These are phyloP conservation scores for Lactarius indigo DNA, from an alignment of 768 basidiomycete genomes.

Conservation along the genomic window DNA sequence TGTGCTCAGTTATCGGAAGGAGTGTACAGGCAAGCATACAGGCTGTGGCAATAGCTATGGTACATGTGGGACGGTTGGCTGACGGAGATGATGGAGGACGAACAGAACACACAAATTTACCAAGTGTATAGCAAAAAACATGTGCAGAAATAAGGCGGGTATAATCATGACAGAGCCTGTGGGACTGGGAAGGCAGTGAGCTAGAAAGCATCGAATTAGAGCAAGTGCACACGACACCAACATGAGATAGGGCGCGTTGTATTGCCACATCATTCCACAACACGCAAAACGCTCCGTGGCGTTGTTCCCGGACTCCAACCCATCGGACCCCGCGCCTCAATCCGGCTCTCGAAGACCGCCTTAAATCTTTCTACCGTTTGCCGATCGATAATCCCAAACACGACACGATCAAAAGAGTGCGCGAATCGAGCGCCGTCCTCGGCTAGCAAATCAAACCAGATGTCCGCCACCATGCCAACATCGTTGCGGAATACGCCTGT, in stretches of 20 bases:
- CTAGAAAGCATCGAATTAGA: background rate
- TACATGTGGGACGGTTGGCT: background rate
- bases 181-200: background rate
- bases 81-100: background rate
- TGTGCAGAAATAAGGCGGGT: background rate
- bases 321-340: background rate
- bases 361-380: conserved; percentile 45
- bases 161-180: background rate
- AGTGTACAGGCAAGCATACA: background rate
- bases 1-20: background rate
- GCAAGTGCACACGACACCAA: background rate
- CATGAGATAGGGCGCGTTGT: conserved; percentile 38
- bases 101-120: background rate
- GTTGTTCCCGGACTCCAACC: background rate
- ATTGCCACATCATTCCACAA: conserved; percentile 41
- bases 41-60: background rate
- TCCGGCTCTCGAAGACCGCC: conserved; percentile 32
- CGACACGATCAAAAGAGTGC: conserved; percentile 54
- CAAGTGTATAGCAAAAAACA: background rate
- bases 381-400: conserved; percentile 63
- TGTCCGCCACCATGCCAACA: conserved; percentile 51
- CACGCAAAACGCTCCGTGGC: conserved; percentile 8
- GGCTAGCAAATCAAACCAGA: conserved; percentile 62
- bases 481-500: conserved; percentile 75
- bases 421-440: conserved; percentile 50